These are phyloP conservation scores for Candida sphagnicola DNA, from an alignment of 805 yeast genomes.

Conservation along the genomic window DNA sequence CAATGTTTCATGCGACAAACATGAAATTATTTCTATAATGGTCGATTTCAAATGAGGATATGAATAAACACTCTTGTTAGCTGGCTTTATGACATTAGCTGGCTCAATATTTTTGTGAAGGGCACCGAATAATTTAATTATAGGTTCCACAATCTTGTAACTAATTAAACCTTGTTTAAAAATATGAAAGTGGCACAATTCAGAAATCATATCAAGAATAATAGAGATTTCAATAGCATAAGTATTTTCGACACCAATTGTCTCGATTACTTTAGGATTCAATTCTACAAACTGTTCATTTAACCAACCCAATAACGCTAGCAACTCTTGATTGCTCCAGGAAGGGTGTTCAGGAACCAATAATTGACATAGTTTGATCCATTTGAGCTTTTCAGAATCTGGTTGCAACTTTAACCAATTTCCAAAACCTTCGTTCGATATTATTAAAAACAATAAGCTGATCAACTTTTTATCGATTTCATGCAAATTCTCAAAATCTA, in stretches of 20 bases:
- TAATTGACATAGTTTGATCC: constrained; percentile 28
- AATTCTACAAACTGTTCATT: constrained; percentile 21
- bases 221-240: constrained; percentile 16
- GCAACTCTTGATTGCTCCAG: constrained; percentile 37
- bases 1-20: constrained; percentile 47
- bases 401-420: constrained; percentile 14
- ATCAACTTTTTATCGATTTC: constrained; percentile 15
- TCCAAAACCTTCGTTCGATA: constrained; percentile 28
- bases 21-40: constrained; percentile 62
- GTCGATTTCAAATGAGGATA: constrained; percentile 68
- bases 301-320: constrained; percentile 41
- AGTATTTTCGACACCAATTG: constrained; percentile 9
- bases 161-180: constrained; percentile 39
- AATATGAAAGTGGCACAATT: constrained; percentile 36
- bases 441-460: constrained; percentile 16
- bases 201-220: constrained; percentile 38
- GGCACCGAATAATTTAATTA: constrained; percentile 34
- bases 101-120: constrained; percentile 40
- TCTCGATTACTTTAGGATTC: constrained; percentile 12
- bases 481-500: constrained; percentile 11
- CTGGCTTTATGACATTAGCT: constrained; percentile 22
- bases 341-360: constrained; percentile 34
- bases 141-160: constrained; percentile 30
- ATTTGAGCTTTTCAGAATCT: constrained; percentile 3
- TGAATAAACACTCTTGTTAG: constrained; percentile 9